Evolutionary conservation across 2,329 filamentous ascomycete genomes (phyloP).

Genomic region (Neurospora sp.): DNA sequence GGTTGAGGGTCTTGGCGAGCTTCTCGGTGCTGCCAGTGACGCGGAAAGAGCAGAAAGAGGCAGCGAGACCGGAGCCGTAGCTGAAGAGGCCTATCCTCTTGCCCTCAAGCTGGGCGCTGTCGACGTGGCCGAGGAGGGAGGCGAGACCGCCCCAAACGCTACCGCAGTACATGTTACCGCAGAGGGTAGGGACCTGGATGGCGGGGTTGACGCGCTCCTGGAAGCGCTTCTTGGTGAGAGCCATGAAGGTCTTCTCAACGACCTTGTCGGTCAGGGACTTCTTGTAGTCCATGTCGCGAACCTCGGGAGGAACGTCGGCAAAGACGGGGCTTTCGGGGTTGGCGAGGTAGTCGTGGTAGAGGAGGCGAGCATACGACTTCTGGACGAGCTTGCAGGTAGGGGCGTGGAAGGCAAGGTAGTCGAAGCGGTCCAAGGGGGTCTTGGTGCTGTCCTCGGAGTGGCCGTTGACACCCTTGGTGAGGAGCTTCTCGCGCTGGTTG

Average conservation of each 20-base stretch:
- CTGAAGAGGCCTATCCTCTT: constrained; percentile 70
- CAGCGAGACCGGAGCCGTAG: constrained; percentile 66
- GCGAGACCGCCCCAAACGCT: constrained; percentile 71
- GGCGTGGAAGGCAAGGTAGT: constrained; percentile 74
- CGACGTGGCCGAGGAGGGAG: constrained; percentile 55
- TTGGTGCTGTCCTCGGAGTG: constrained; percentile 43
- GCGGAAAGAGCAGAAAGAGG: constrained; percentile 65
- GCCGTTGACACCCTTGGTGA: constrained; percentile 42
- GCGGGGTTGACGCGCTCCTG: constrained; percentile 64
- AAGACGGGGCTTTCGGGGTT: constrained; percentile 59
- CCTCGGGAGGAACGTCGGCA: constrained; percentile 63
- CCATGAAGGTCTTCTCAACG: constrained; percentile 82
- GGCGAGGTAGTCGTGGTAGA: constrained; percentile 77
- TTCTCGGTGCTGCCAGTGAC: constrained; percentile 59
- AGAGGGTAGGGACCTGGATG: constrained; percentile 68
- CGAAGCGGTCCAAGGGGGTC: constrained; percentile 67
- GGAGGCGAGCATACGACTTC: constrained; percentile 73
- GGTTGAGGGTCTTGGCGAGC: constrained; percentile 58
- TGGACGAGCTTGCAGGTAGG: constrained; percentile 81
- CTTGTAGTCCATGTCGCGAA: constrained; percentile 69
- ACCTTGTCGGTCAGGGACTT: constrained; percentile 72
- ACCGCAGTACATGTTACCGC: constrained; percentile 58
- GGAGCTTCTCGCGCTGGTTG: constrained; percentile 58
- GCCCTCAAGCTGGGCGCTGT: constrained; percentile 52
- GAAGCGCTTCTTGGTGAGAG: constrained; percentile 73